Evolutionary conservation across 768 basidiomycete genomes (phyloP).

Genomic region (Suillus fuscotomentosus): DNA sequence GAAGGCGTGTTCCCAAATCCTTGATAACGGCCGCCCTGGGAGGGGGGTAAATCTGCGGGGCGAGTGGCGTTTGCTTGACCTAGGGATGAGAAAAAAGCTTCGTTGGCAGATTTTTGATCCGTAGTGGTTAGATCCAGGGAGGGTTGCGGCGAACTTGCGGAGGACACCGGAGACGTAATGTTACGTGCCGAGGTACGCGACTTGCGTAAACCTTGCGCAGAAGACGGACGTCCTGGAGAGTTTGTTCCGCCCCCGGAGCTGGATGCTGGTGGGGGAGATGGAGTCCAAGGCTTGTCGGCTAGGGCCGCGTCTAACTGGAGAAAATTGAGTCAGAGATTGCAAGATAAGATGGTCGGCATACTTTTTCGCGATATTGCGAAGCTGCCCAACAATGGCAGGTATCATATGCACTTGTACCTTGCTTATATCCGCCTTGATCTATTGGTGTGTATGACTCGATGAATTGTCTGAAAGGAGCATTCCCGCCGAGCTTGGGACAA

Average conservation of each 20-base stretch:
- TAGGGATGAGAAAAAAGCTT: conserved; percentile 80
- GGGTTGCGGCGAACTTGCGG: conserved; percentile 42
- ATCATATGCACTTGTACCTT: conserved; percentile 60
- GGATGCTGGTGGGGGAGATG: conserved; percentile 64
- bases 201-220: conserved; percentile 84
- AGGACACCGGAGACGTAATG: conserved; percentile 44
- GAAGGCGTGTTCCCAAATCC: conserved; percentile 90
- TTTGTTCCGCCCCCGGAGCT: conserved; percentile 33
- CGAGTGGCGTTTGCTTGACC: conserved; percentile 81
- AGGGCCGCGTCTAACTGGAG: conserved; percentile 73
- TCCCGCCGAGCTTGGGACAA: conserved; percentile 74
- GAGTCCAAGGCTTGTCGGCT: conserved; percentile 76
- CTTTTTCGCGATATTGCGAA: conserved; percentile 93
- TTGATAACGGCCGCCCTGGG: conserved; percentile 89
- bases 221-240: conserved; percentile 60
- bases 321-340: conserved; percentile 17
- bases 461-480: conserved; percentile 78
- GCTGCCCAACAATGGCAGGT: conserved; percentile 95
- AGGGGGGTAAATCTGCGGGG: conserved; percentile 80
- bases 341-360: conserved; percentile 22
- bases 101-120: conserved; percentile 80
- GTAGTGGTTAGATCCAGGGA: conserved; percentile 39
- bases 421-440: conserved; percentile 68
- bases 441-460: conserved; percentile 65
- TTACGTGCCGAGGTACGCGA: conserved; percentile 71